Evolutionary conservation across 345 rosid genomes (phyloP).

Genomic region (Excoecaria agallocha): DNA sequence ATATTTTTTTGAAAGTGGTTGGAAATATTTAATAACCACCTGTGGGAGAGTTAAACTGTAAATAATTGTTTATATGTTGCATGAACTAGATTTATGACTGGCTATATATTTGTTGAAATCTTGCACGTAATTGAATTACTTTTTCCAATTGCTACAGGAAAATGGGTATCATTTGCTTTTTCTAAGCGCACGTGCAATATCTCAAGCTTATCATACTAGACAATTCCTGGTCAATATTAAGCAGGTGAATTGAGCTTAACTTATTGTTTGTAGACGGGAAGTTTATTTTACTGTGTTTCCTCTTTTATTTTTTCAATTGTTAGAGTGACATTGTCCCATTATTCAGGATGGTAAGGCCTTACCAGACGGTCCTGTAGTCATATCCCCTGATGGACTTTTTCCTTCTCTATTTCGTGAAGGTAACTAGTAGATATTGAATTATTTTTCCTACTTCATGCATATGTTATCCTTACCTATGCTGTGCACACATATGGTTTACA

Average conservation of each 20-base stretch:
- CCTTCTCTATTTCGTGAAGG: conserved; percentile 96
- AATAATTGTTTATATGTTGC: conserved; percentile 1
- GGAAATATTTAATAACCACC: not conserved
- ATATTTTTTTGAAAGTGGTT: too few species aligned
- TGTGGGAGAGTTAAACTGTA: not conserved
- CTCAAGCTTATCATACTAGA: conserved; percentile 87
- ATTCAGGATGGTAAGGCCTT: conserved; percentile 84
- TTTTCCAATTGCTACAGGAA: conserved; percentile 53
- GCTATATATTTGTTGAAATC: conserved; percentile 3
- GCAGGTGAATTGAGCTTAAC: conserved; percentile 53
- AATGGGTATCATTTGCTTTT: conserved; percentile 93
- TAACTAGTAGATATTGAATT: conserved; percentile 17
- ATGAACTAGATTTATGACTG: not conserved
- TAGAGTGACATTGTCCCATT: conserved; percentile 4
- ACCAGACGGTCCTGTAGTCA: conserved; percentile 97
- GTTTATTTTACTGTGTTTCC: not conserved
- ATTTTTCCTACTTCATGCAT: not conserved
- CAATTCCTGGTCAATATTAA: conserved; percentile 79
- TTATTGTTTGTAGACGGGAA: conserved; percentile 5
- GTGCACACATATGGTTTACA: not conserved
- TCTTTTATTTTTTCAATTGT: not conserved
- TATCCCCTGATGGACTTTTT: conserved; percentile 96
- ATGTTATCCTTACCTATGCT: not conserved
- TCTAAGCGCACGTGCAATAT: conserved; percentile 92
- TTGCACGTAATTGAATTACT: not conserved